Base-by-base conservation (phyloP, 495 filamentous ascomycete genomes). In the Neurospora sp. region DNA sequence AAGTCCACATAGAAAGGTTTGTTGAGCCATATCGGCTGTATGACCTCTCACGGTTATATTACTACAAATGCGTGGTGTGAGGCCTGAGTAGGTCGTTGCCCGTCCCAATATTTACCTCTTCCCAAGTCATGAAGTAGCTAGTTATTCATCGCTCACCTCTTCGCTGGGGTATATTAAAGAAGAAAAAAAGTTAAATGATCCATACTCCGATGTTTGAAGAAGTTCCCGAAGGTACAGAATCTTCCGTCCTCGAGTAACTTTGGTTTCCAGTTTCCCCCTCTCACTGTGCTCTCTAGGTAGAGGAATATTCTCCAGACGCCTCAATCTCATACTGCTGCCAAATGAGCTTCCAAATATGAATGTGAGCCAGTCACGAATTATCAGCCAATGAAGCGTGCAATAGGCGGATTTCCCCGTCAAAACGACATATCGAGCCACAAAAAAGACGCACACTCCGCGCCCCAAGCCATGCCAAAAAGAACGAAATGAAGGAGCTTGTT, bases 161-260 rank as follows among this genome's bases (percentile, higher is more conserved):
- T 70, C 54, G 71, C 54, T 48, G 66, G 54, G 46, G 46, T 72
- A 72, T 38, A 37, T 59, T 54, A 54, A 62, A 37, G 1, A 35
- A 12, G 70, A 71, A 73, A 12, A 71, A 71, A 73, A n/a, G 39
- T 18, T 75, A 62, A 39, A 78, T 73, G 54, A 62, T 62, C 54
- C 54, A 31, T 62, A 62, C 54, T 62, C 54, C 54, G 11, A 62
- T 62, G 54, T 62, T 62, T 62, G 20, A 62, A 31, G 12, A 62
- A 27, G 54, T 62, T 62, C 23, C 23, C 54, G 23, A 27, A 31
- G 54, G 23, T 62, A 62, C 54, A 62, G 23, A 16, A 12, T 16
- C 48, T 62, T 62, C 54, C 54, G 54, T 31, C 54, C 12, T 31
- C 54, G 54, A 62, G 54, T 31, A 62, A 62, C 54, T 16, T 62